Evolutionary conservation across 78 protist genomes (phyloP).

Genomic region (Isochrysis galbana): DNA sequence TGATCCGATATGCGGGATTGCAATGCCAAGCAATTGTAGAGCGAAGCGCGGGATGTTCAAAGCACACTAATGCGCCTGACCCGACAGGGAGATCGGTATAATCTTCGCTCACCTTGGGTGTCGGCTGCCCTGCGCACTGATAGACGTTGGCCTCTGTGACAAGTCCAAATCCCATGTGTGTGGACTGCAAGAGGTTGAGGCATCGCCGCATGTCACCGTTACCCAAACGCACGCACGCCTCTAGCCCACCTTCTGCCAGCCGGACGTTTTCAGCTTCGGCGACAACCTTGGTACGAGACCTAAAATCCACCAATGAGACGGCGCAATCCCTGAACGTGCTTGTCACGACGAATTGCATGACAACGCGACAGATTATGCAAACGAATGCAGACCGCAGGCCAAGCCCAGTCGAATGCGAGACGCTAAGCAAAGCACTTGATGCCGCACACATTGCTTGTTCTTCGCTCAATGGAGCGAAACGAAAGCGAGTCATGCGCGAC

Average conservation of each 20-base stretch:
- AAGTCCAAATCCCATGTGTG: constrained; percentile 13
- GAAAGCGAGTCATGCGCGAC: constrained; percentile 94
- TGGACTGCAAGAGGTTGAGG: constrained; percentile 77
- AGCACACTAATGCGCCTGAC: too few species aligned
- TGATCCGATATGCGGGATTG: not conserved
- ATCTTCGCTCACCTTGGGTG: constrained; percentile 46
- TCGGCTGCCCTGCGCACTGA: constrained; percentile 77
- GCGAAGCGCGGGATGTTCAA: too few species aligned
- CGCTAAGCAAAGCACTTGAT: too few species aligned
- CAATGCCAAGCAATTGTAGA: too few species aligned
- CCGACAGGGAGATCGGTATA: too few species aligned
- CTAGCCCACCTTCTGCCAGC: constrained; percentile 8
- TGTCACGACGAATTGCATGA: too few species aligned
- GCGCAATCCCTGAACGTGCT: too few species aligned
- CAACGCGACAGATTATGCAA: too few species aligned
- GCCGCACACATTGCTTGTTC: constrained; percentile 45
- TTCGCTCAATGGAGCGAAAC: constrained; percentile 86
- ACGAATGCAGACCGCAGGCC: too few species aligned
- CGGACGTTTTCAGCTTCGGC: constrained; percentile 53
- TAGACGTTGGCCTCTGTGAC: constrained; percentile 70
- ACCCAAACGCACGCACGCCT: constrained; percentile 45
- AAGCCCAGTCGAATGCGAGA: too few species aligned
- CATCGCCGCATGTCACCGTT: constrained; percentile 74
- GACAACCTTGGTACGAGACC: constrained; percentile 69
- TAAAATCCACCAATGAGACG: too few species aligned